phyloP scores from a whole-genome alignment of 1,284 basidiomycete species.

The Vanrija sp. region DNA sequence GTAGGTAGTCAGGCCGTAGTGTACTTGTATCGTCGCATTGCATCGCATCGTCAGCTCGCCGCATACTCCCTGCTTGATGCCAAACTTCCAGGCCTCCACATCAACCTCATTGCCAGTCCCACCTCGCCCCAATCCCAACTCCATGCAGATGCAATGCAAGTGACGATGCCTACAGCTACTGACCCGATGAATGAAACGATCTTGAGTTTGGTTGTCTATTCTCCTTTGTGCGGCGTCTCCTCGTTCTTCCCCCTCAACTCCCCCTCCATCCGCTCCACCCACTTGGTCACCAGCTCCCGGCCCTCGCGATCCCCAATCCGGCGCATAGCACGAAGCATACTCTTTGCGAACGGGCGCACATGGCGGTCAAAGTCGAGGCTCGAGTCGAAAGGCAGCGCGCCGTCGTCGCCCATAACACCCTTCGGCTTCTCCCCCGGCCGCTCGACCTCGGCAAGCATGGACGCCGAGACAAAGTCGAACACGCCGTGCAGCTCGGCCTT shows the following conservation, averaged over 20 bases:
- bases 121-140: not conserved
- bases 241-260: not conserved
- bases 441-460: slow-evolving; percentile 1
- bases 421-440: not conserved
- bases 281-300: slow-evolving; percentile 14
- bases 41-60: not conserved
- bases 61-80: too few species aligned
- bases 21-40: not conserved
- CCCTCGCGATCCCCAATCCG: slow-evolving; percentile 28
- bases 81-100: too few species aligned
- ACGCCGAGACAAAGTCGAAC: slow-evolving; percentile 12
- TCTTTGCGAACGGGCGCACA: slow-evolving; percentile 31
- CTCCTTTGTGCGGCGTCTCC: not conserved
- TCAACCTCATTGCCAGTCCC: not conserved
- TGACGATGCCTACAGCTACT: not conserved
- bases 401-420: not conserved
- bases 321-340: slow-evolving; percentile 24
- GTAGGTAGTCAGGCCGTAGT: too few species aligned
- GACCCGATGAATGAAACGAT: too few species aligned
- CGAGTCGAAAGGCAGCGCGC: not conserved
- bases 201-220: not conserved
- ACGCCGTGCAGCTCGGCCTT: slow-evolving; percentile 12
- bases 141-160: slow-evolving; percentile 7
- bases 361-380: slow-evolving; percentile 19
- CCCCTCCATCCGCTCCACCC: slow-evolving; percentile 10